These are phyloP conservation scores for Heterobasidion annosum DNA, from an alignment of 1,284 basidiomycete genomes.

Conservation along the genomic window DNA sequence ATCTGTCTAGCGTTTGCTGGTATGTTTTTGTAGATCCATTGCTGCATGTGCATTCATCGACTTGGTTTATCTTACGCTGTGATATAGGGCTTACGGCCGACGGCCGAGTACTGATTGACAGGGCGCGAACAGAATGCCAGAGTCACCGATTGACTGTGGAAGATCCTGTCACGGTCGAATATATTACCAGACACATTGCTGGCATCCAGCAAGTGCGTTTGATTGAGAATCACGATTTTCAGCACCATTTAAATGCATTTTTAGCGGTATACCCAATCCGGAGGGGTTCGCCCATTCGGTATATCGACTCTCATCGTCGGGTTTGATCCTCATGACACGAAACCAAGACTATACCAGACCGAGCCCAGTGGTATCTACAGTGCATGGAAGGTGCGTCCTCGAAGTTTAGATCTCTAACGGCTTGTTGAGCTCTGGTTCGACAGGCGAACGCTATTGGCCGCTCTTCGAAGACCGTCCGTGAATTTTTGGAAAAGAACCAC, in stretches of 20 bases:
- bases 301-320: conserved; percentile 96
- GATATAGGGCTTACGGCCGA: conserved; percentile 88
- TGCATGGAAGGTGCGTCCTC: conserved; percentile 84
- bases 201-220: conserved; percentile 87
- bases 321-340: conserved; percentile 89
- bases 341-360: conserved; percentile 90
- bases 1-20: conserved; percentile 97
- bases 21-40: conserved; percentile 26
- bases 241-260: conserved; percentile 1
- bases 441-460: conserved; percentile 97
- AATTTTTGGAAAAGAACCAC: conserved; percentile 99
- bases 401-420: too few relatives aligned
- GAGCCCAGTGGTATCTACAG: conserved; percentile 98
- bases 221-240: background rate
- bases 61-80: conserved; percentile 7
- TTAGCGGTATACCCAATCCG: conserved; percentile 96
- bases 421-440: background rate
- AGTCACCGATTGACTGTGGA: conserved; percentile 96
- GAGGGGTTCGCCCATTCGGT: conserved; percentile 97
- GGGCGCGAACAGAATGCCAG: conserved; percentile 96
- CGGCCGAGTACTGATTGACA: conserved; percentile 96
- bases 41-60: background rate
- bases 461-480: conserved; percentile 96
- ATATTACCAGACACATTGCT: conserved; percentile 96
- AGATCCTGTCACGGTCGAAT: conserved; percentile 97